phyloP scores from a whole-genome alignment of 2,329 filamentous ascomycete genomes.

The Penicillium sp. region DNA sequence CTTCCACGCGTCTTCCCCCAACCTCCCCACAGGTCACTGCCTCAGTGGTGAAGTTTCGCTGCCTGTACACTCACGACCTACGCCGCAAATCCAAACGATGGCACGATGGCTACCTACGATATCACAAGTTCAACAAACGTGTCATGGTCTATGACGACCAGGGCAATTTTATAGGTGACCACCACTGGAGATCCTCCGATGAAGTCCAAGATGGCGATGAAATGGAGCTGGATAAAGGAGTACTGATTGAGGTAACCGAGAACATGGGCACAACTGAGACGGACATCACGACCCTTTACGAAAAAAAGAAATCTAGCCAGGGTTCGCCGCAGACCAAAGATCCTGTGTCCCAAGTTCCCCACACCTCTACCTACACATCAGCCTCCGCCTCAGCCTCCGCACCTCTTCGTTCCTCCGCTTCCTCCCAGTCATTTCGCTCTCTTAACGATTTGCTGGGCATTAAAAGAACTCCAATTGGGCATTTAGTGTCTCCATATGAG shows the following conservation, averaged over 20 bases:
- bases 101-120: constrained; percentile 87
- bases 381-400: constrained; percentile 9
- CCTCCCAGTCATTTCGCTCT: constrained; percentile 52
- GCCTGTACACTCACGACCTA: constrained; percentile 83
- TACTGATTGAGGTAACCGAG: constrained; percentile 78
- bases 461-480: constrained; percentile 62
- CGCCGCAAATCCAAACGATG: constrained; percentile 85
- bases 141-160: constrained; percentile 86
- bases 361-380: constrained; percentile 27
- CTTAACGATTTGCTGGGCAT: constrained; percentile 65
- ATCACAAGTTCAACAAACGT: constrained; percentile 85
- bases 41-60: constrained; percentile 75
- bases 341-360: constrained; percentile 44
- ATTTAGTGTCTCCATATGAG: constrained; percentile 68
- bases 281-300: constrained; percentile 72
- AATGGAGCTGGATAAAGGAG: constrained; percentile 70
- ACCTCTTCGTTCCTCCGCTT: constrained; percentile 23
- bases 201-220: constrained; percentile 80
- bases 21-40: constrained; percentile 63
- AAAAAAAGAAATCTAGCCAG: constrained; percentile 57
- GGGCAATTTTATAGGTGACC: constrained; percentile 78
- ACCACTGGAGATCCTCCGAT: constrained; percentile 70
- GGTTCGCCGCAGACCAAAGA: constrained; percentile 27
- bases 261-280: constrained; percentile 70
- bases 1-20: constrained; percentile 31